phyloP scores from a whole-genome alignment of 1,139 yeast species.

The Kodamaea arcana region DNA sequence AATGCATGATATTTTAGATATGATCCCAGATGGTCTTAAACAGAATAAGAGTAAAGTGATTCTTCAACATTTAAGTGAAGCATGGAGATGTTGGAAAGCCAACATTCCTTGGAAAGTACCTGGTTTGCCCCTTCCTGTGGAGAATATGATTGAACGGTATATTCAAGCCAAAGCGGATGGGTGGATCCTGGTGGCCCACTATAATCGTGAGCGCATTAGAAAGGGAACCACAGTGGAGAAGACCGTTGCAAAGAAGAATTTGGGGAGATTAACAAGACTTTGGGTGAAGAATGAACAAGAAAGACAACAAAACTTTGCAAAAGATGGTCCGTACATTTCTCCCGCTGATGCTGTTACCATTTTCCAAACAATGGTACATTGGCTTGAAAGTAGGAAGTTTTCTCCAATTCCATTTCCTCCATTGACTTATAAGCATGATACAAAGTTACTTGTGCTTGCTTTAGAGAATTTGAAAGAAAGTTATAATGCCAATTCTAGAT shows the following conservation, averaged over 20 bases:
- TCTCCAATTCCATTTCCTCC: conserved; percentile 95
- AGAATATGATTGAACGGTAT: conserved; percentile 79
- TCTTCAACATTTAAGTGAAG: conserved; percentile 91
- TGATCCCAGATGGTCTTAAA: conserved; percentile 94
- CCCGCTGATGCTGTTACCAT: conserved; percentile 88
- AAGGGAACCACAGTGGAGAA: conserved; percentile 91
- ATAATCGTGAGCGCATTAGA: conserved; percentile 82
- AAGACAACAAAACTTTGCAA: conserved; percentile 73
- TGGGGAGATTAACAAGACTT: conserved; percentile 85
- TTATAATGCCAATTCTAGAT: conserved; percentile 75
- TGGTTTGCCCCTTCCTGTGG: conserved; percentile 90
- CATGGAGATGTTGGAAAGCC: conserved; percentile 99
- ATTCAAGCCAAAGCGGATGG: conserved; percentile 96
- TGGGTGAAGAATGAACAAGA: conserved; percentile 95
- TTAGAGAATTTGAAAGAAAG: conserved; percentile 83
- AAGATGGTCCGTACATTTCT: conserved; percentile 81
- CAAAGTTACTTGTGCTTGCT: conserved; percentile 83
- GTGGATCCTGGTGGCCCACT: conserved; percentile 92
- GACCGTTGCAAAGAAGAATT: conserved; percentile 86
- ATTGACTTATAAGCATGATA: conserved; percentile 85
- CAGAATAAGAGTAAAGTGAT: conserved; percentile 85
- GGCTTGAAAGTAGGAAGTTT: conserved; percentile 86
- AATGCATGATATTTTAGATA: conserved; percentile 90
- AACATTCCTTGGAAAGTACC: conserved; percentile 98
- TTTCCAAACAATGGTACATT: conserved; percentile 82